These are phyloP conservation scores for Aspergillus clavatus DNA, from an alignment of 2,329 filamentous ascomycete species.

Conservation along the genomic window DNA sequence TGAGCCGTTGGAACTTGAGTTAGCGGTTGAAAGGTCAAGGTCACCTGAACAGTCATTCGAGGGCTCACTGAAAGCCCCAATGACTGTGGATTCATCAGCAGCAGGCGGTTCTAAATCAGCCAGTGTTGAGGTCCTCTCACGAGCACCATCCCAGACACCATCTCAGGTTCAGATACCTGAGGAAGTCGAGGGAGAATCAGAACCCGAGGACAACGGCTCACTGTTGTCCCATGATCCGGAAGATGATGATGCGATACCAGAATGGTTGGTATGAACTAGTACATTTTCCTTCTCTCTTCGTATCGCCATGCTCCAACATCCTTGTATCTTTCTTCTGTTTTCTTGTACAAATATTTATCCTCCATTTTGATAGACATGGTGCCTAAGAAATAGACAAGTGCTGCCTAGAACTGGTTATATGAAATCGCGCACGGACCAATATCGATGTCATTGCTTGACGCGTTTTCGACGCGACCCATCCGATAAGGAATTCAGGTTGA, in stretches of 20 bases:
- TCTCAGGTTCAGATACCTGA: slow-evolving; percentile 12
- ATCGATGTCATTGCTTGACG: background rate
- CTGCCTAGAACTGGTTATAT: background rate
- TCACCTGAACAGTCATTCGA: background rate
- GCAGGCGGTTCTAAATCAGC: slow-evolving; percentile 18
- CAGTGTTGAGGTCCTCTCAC: slow-evolving; percentile 25
- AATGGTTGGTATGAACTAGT: slow-evolving; percentile 51
- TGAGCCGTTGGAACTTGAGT: background rate
- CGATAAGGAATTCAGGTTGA: slow-evolving; percentile 1
- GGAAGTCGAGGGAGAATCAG: slow-evolving; percentile 20
- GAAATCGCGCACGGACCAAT: slow-evolving; percentile 1
- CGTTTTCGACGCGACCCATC: background rate
- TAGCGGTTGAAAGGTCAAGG: background rate
- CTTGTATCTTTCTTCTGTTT: no score
- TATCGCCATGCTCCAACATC: no score
- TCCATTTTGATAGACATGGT: background rate
- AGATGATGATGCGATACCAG: slow-evolving; percentile 61
- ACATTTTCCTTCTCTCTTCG: background rate
- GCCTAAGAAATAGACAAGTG: background rate
- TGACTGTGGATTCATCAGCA: slow-evolving; percentile 23
- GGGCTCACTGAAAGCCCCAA: slow-evolving; percentile 21
- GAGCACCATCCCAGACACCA: slow-evolving; percentile 12
- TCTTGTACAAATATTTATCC: background rate
- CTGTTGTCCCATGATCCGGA: slow-evolving; percentile 59
- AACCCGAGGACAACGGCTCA: slow-evolving; percentile 45